These are phyloP conservation scores for Dispira simplex DNA, from an alignment of 192 early-diverging fungal genomes.

Conservation along the genomic window DNA sequence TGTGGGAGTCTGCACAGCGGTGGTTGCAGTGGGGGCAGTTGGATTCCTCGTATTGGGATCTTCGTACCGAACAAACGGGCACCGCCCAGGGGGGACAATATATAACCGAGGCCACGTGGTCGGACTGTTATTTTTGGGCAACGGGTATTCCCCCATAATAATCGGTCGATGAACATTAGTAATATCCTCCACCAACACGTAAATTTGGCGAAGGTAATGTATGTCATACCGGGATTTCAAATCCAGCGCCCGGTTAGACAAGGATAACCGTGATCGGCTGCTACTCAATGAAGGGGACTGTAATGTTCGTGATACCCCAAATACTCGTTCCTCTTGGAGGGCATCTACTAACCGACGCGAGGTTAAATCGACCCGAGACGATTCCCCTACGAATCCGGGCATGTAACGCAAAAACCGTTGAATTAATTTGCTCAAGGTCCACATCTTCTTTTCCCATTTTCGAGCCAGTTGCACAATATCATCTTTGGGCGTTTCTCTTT, in stretches of 20 bases:
- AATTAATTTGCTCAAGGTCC: not conserved
- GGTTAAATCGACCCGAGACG: slow-evolving; percentile 22
- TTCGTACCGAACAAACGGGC: slow-evolving; percentile 35
- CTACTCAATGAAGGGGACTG: slow-evolving; percentile 25
- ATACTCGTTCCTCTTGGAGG: slow-evolving; percentile 27
- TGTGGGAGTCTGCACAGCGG: not conserved
- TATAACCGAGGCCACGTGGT: slow-evolving; percentile 34
- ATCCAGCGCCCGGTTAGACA: slow-evolving; percentile 10
- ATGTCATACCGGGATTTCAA: slow-evolving; percentile 22
- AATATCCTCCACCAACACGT: slow-evolving; percentile 27
- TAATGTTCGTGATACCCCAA: slow-evolving; percentile 26
- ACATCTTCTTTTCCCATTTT: not conserved
- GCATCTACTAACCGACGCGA: slow-evolving; percentile 21
- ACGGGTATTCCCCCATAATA: slow-evolving; percentile 26
- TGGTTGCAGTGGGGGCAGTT: not conserved
- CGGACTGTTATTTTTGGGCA: slow-evolving; percentile 22
- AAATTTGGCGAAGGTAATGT: slow-evolving; percentile 29
- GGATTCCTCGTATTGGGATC: slow-evolving; percentile 13
- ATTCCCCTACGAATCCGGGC: slow-evolving; percentile 23
- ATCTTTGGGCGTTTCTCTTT: not conserved
- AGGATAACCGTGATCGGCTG: slow-evolving; percentile 23
- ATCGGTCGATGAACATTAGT: slow-evolving; percentile 27
- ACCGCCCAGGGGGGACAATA: slow-evolving; percentile 30
- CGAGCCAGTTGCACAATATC: slow-evolving; percentile 20
- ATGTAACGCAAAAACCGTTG: slow-evolving; percentile 27